These are phyloP conservation scores for Chlorella ohadii DNA, from an alignment of 139 green algal species.

Conservation along the genomic window DNA sequence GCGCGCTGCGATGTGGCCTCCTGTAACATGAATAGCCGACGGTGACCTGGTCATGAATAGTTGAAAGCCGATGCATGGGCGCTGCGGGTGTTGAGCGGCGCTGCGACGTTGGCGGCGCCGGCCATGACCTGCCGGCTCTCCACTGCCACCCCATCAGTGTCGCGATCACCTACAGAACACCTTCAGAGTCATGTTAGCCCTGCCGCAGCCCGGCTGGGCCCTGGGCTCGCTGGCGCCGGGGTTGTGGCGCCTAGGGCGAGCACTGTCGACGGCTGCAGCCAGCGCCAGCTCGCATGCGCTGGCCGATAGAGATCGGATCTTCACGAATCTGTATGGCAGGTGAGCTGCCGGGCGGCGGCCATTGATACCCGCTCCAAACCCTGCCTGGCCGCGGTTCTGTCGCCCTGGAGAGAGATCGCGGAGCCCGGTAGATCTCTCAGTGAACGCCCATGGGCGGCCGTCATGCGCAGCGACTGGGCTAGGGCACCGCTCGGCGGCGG, in stretches of 20 bases:
- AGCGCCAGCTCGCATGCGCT: neutral
- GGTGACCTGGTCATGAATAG: no score
- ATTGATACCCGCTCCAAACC: neutral
- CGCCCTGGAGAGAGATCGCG: neutral
- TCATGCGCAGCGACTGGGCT: neutral
- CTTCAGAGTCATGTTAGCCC: no score
- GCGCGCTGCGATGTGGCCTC: no score
- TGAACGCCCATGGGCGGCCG: neutral
- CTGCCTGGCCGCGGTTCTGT: neutral
- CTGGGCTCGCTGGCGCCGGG: no score
- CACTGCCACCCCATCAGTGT: neutral
- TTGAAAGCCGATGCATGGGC: no score
- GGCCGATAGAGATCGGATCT: conserved; percentile 36
- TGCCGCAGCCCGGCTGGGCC: no score
- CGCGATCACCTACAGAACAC: neutral
- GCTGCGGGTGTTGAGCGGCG: no score
- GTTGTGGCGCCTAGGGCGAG: no score
- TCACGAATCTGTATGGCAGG: conserved; percentile 48
- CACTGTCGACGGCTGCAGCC: neutral
- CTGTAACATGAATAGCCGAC: no score
- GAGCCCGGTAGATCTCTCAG: no score
- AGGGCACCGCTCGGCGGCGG: neutral
- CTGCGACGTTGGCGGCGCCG: no score
- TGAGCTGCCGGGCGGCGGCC: neutral
- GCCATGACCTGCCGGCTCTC: no score